phyloP scores from a whole-genome alignment of 2,329 filamentous ascomycete genomes.

The Hymenoscyphus infarciens region DNA sequence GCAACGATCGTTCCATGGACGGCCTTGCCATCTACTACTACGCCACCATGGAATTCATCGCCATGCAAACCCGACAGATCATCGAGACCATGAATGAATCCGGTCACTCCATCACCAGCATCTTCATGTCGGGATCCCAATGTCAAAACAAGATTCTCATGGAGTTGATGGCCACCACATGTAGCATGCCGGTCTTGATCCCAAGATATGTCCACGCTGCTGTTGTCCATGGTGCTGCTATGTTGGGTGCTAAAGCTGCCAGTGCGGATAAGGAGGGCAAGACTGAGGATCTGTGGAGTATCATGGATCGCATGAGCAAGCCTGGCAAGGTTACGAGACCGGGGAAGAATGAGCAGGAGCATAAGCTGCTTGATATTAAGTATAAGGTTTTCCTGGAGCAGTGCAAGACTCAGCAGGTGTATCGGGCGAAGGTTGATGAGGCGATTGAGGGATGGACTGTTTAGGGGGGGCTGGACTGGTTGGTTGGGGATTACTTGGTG shows the following conservation, averaged over 20 bases:
- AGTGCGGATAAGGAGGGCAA: constrained; percentile 72
- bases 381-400: constrained; percentile 96
- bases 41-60: constrained; percentile 95
- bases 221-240: constrained; percentile 95
- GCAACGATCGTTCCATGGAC: constrained; percentile 81
- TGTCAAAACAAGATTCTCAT: constrained; percentile 95
- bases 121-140: constrained; percentile 98
- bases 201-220: constrained; percentile 92
- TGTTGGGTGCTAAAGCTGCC: constrained; percentile 97
- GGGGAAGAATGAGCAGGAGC: constrained; percentile 67
- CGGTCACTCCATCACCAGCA: constrained; percentile 82
- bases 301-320: constrained; percentile 98
- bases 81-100: constrained; percentile 88
- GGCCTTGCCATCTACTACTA: constrained; percentile 91
- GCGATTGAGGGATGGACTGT: constrained; percentile 43
- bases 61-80: constrained; percentile 93
- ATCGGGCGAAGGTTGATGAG: constrained; percentile 74
- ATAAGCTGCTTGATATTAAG: constrained; percentile 78
- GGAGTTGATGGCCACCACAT: constrained; percentile 84
- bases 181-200: constrained; percentile 88
- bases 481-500: not conserved
- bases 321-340: constrained; percentile 80
- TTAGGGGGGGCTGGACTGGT: not conserved
- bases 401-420: constrained; percentile 79
- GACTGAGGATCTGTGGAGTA: constrained; percentile 86